Conservation (phyloP, 805 yeast species). For the Yarrowia keelungensis region DNA sequence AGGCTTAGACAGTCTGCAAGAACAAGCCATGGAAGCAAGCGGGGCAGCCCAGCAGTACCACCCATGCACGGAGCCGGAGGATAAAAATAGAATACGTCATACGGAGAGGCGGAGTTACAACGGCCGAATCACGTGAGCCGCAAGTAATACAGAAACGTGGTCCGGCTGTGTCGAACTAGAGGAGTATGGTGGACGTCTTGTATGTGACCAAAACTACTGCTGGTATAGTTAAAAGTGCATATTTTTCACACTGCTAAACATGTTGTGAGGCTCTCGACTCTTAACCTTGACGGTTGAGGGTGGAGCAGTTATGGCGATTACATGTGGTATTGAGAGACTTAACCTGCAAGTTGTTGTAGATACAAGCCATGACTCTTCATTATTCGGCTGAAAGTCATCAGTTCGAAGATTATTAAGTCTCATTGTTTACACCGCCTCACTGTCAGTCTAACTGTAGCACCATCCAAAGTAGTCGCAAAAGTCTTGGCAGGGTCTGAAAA, state of each 20-base stretch:
- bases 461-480: neutral
- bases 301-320: too few relatives aligned
- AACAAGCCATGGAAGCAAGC: conserved; percentile 28
- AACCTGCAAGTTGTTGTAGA: too few relatives aligned
- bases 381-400: too few relatives aligned
- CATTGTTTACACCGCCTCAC: too few relatives aligned
- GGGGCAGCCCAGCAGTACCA: conserved; percentile 27
- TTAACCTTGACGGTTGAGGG: too few relatives aligned
- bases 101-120: conserved; percentile 1
- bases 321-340: too few relatives aligned
- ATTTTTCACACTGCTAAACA: neutral
- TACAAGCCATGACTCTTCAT: too few relatives aligned
- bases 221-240: neutral
- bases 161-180: neutral
- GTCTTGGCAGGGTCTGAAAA: conserved; percentile 26
- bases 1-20: conserved; percentile 26
- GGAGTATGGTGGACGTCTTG: neutral
- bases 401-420: too few relatives aligned
- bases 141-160: neutral
- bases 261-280: too few relatives aligned
- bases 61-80: conserved; percentile 19
- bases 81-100: conserved; percentile 24
- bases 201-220: neutral
- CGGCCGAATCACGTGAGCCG: conserved; percentile 6
- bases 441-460: too few relatives aligned